phyloP scores from a whole-genome alignment of 1,139 yeast genomes.

The Candida sojae region DNA sequence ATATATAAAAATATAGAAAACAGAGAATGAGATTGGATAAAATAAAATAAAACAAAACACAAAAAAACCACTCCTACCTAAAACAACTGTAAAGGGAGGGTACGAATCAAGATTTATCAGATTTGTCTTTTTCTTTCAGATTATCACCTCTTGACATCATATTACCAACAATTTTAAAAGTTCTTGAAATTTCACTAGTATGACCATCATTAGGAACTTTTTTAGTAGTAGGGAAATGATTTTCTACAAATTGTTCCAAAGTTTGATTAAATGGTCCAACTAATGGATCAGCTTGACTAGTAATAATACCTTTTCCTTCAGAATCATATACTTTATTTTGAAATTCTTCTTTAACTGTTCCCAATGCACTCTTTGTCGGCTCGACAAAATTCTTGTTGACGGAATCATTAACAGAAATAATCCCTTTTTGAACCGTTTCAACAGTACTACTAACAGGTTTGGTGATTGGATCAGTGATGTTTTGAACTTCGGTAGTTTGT shows the following conservation, averaged over 20 bases:
- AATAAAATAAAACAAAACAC: too few species aligned
- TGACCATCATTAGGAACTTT: constrained; percentile 41
- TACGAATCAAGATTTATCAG: not conserved
- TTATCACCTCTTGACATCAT: constrained; percentile 22
- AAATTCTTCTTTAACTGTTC: constrained; percentile 25
- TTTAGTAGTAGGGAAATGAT: constrained; percentile 43
- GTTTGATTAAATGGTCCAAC: constrained; percentile 60
- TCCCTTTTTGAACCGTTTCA: constrained; percentile 27
- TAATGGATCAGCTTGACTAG: constrained; percentile 64
- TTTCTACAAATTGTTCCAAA: constrained; percentile 44
- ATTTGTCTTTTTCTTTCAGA: constrained; percentile 7
- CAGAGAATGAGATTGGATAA: too few species aligned
- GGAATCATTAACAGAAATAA: constrained; percentile 23
- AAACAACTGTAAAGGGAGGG: too few species aligned
- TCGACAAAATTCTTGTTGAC: constrained; percentile 28
- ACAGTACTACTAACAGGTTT: constrained; percentile 41
- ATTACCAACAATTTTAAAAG: constrained; percentile 43
- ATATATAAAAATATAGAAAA: too few species aligned
- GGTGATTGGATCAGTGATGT: constrained; percentile 44
- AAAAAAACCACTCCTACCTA: too few species aligned
- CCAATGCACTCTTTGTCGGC: constrained; percentile 49
- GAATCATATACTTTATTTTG: constrained; percentile 42
- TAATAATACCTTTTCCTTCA: constrained; percentile 60
- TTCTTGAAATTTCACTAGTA: constrained; percentile 56
- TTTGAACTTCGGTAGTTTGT: constrained; percentile 39